These are phyloP conservation scores for Ustilago shanxiensis DNA, from an alignment of 1,284 basidiomycete species.

Conservation along the genomic window DNA sequence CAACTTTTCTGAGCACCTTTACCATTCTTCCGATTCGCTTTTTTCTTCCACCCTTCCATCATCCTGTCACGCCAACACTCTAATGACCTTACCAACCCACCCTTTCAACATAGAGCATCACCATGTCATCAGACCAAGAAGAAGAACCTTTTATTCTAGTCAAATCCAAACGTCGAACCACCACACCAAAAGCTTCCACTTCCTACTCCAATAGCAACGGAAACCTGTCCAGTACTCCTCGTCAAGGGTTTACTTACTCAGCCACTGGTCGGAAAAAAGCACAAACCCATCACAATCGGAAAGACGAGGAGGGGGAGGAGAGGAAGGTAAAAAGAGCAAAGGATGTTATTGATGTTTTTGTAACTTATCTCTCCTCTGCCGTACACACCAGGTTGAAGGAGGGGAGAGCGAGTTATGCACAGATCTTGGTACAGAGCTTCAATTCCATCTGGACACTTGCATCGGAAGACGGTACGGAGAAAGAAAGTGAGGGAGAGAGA, in stretches of 20 bases:
- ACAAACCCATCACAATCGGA: too few relatives aligned
- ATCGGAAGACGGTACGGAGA: not conserved
- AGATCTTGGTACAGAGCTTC: not conserved
- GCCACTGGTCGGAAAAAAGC: too few relatives aligned
- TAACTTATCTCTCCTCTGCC: slow-evolving; percentile 11
- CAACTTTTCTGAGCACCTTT: not conserved
- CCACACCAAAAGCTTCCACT: not conserved
- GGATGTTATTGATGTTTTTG: slow-evolving; percentile 15
- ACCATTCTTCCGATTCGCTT: too few relatives aligned
- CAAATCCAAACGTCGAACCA: slow-evolving; percentile 5
- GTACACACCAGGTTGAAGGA: not conserved
- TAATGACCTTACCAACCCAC: too few relatives aligned
- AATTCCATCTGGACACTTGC: slow-evolving; percentile 13
- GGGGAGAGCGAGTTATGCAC: slow-evolving; percentile 8
- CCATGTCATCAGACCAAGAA: not conserved
- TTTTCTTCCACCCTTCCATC: not conserved
- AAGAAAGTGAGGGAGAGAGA: not conserved
- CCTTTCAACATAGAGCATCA: too few relatives aligned
- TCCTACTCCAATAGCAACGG: not conserved
- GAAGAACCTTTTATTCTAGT: slow-evolving; percentile 7
- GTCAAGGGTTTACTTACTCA: too few relatives aligned
- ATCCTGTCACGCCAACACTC: too few relatives aligned
- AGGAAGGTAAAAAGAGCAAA: not conserved
- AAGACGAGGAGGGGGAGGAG: not conserved
- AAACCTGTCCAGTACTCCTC: too few relatives aligned